Evolutionary conservation across 257 asterid genomes (phyloP).

Genomic region (Nemophila menziesii): DNA sequence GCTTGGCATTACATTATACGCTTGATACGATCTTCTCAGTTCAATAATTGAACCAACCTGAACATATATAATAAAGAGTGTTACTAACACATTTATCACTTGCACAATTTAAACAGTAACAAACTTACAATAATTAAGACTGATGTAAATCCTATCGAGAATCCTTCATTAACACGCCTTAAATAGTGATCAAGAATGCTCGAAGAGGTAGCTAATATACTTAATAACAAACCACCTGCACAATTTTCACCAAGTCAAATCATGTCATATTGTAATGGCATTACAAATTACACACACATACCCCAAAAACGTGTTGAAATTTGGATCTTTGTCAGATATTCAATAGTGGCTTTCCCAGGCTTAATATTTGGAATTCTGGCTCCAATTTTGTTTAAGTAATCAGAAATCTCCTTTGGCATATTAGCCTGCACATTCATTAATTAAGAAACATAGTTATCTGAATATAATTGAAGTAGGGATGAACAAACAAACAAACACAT

Average conservation of each 20-base stretch:
- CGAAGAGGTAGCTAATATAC: slow-evolving; percentile 81
- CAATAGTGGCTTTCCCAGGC: slow-evolving; percentile 95
- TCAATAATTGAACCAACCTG: slow-evolving; percentile 96
- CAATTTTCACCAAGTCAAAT: slow-evolving; percentile 3
- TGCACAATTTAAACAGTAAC: not conserved
- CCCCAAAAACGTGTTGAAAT: slow-evolving; percentile 99
- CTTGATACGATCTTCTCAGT: slow-evolving; percentile 93
- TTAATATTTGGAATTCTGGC: slow-evolving; percentile 84
- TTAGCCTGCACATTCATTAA: slow-evolving; percentile 48
- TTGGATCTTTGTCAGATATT: slow-evolving; percentile 87
- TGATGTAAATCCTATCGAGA: slow-evolving; percentile 89
- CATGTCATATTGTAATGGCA: not conserved
- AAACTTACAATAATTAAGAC: slow-evolving; percentile 82
- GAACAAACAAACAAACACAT: not conserved
- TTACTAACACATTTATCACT: not conserved
- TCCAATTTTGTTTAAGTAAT: slow-evolving; percentile 93
- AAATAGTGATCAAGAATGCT: slow-evolving; percentile 73
- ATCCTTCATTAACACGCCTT: slow-evolving; percentile 73
- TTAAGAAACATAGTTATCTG: not conserved
- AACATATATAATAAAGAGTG: slow-evolving; percentile 1
- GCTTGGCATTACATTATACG: slow-evolving; percentile 96
- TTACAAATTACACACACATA: slow-evolving; percentile 14
- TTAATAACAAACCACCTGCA: slow-evolving; percentile 87
- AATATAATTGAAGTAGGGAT: not conserved
- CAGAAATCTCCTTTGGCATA: slow-evolving; percentile 96